phyloP scores from a whole-genome alignment of 805 yeast species.

The Saccharomycopsis sp. region DNA sequence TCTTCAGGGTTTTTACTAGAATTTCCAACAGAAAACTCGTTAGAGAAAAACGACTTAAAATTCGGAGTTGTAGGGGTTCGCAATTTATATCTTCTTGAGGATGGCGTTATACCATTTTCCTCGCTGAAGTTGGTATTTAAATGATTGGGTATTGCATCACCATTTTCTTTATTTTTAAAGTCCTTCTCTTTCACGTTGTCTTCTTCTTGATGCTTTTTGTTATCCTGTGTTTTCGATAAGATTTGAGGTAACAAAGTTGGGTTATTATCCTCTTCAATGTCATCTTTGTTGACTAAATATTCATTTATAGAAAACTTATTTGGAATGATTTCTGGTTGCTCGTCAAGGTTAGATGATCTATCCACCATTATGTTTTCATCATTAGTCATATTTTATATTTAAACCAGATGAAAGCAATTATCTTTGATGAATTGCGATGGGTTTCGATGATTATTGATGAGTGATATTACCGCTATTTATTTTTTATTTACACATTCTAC shows the following conservation, averaged over 20 bases:
- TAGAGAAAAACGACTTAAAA: slow-evolving; percentile 8
- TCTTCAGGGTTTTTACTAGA: neutral
- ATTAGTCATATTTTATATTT: too few species aligned
- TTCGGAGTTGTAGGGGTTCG: slow-evolving; percentile 15
- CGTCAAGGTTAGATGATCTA: neutral
- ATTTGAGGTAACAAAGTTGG: neutral
- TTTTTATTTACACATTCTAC: too few species aligned
- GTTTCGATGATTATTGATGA: too few species aligned
- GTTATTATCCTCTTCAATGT: slow-evolving; percentile 1
- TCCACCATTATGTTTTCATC: neutral
- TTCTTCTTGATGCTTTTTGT: neutral
- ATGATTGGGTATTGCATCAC: neutral
- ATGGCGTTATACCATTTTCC: neutral
- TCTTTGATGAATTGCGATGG: too few species aligned
- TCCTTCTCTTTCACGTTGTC: neutral
- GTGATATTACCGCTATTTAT: too few species aligned
- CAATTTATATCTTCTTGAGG: slow-evolving; percentile 1
- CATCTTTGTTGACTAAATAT: neutral
- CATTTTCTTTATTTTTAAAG: neutral
- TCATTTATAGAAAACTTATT: slow-evolving; percentile 8
- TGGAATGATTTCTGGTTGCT: slow-evolving; percentile 7
- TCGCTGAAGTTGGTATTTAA: neutral
- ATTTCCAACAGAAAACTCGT: neutral
- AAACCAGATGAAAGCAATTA: too few species aligned
- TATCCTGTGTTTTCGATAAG: too few species aligned